Percentiles rank a stretch among this genome's conserved stretches.
Conservation (phyloP, 768 basidiomycete species). For the Trametes cingulata region DNA sequence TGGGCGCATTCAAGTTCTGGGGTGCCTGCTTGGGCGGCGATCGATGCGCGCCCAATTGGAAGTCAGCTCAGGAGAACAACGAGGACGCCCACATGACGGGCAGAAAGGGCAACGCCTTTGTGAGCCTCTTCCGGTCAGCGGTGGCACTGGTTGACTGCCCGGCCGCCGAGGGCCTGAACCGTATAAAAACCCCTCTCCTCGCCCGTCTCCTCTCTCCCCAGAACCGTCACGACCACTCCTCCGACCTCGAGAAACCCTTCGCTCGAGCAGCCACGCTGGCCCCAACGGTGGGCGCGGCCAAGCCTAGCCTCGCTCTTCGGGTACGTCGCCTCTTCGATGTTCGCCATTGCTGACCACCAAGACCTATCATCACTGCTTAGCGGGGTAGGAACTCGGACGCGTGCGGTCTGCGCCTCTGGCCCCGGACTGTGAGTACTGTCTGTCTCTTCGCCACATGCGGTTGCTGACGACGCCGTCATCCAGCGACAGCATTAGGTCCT, state of each 20-base stretch:
- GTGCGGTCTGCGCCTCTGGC: too few species aligned
- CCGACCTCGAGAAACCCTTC: neutral
- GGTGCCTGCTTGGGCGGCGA: slow-evolving; percentile 3
- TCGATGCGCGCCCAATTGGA: slow-evolving; percentile 14
- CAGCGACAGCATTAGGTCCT: neutral
- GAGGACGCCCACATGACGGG: neutral
- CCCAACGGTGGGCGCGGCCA: neutral
- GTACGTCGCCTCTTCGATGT: neutral
- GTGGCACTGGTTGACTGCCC: neutral
- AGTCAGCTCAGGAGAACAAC: slow-evolving; percentile 8
- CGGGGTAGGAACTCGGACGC: too few species aligned
- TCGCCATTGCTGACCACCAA: too few species aligned
- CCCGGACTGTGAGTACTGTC: too few species aligned
- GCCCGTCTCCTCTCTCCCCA: slow-evolving; percentile 1
- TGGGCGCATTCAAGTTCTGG: neutral
- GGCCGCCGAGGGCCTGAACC: neutral
- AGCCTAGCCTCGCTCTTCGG: neutral
- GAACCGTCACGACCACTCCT: neutral
- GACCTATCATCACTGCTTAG: too few species aligned
- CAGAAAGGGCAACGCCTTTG: neutral
- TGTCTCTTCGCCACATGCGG: too few species aligned
- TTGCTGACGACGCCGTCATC: too few species aligned
- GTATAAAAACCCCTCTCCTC: slow-evolving; percentile 2
- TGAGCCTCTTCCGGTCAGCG: neutral
- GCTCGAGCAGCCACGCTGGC: slow-evolving; percentile 2